Percentiles rank a stretch among this genome's conserved stretches.
Conservation (phyloP, 805 yeast species). For the Cyberlindnera misumaiensis region DNA sequence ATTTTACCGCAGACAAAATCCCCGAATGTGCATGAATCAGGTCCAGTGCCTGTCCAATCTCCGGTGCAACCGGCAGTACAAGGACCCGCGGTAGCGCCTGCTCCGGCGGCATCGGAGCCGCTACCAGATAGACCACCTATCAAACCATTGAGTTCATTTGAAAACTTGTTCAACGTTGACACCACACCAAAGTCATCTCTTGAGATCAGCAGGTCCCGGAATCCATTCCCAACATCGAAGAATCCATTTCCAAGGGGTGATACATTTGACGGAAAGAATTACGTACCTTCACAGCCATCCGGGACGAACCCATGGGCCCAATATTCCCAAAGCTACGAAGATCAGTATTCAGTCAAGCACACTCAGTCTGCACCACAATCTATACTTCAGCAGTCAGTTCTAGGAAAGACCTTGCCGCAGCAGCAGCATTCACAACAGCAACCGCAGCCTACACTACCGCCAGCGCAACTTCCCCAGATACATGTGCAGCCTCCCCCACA, state of each 20-base stretch:
- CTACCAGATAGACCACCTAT: neutral
- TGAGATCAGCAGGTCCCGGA: conserved; percentile 5
- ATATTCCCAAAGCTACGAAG: conserved; percentile 1
- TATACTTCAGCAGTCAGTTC: too few species aligned
- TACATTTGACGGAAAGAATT: conserved; percentile 6
- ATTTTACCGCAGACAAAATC: too few species aligned
- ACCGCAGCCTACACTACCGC: neutral
- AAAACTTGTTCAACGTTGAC: conserved; percentile 15
- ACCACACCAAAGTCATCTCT: neutral
- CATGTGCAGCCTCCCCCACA: conserved; percentile 1
- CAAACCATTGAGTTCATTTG: conserved; percentile 13
- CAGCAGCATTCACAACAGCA: neutral
- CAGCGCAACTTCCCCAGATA: neutral
- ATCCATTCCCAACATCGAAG: conserved; percentile 18
- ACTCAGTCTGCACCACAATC: too few species aligned
- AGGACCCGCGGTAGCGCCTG: too few species aligned
- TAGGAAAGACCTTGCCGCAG: too few species aligned
- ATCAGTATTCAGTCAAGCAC: too few species aligned
- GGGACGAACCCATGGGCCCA: conserved; percentile 16
- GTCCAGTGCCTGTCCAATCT: too few species aligned
- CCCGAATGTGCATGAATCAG: too few species aligned
- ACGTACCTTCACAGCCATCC: conserved; percentile 12
- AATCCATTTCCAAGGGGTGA: conserved; percentile 15
- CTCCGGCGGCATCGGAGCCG: neutral
- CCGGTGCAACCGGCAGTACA: too few species aligned